Percentiles rank a stretch among this genome's conserved stretches.
Conservation (phyloP, 805 yeast species). For the Jamesozyma rosinii region DNA sequence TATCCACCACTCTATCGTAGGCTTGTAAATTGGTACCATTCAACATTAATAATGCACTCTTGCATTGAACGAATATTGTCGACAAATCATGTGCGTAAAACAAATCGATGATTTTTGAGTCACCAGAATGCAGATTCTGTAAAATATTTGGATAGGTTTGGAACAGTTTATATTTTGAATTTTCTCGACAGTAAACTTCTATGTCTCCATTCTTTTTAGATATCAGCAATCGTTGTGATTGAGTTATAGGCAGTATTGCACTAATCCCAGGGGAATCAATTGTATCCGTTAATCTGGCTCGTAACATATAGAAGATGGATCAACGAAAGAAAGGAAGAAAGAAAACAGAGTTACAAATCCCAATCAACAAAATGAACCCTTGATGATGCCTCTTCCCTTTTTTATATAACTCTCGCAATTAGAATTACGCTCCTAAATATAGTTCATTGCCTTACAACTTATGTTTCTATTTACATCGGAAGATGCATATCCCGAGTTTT, state of each 20-base stretch:
- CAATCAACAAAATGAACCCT: no score
- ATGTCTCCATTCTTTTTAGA: conserved; percentile 24
- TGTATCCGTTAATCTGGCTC: conserved; percentile 15
- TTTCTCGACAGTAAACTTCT: conserved; percentile 23
- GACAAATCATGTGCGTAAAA: conserved; percentile 19
- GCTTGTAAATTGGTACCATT: conserved; percentile 26
- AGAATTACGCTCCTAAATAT: no score
- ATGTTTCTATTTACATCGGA: no score
- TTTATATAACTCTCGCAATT: no score
- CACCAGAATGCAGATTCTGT: conserved; percentile 15
- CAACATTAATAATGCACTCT: conserved; percentile 18
- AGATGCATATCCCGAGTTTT: no score
- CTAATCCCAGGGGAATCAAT: conserved; percentile 16
- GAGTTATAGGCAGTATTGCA: conserved; percentile 20
- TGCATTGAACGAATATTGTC: conserved; percentile 25
- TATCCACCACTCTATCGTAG: conserved; percentile 28
- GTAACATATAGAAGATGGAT: no score
- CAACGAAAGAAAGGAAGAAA: no score
- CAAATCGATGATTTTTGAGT: conserved; percentile 14
- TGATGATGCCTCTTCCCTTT: no score
- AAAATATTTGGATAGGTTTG: conserved; percentile 25
- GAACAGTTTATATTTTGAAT: conserved; percentile 14
- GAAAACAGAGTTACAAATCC: no score
- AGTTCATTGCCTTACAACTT: no score
- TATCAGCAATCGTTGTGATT: conserved; percentile 20